These are phyloP conservation scores for Xylaria sp. DNA, from an alignment of 2,329 filamentous ascomycete species.

Conservation along the genomic window DNA sequence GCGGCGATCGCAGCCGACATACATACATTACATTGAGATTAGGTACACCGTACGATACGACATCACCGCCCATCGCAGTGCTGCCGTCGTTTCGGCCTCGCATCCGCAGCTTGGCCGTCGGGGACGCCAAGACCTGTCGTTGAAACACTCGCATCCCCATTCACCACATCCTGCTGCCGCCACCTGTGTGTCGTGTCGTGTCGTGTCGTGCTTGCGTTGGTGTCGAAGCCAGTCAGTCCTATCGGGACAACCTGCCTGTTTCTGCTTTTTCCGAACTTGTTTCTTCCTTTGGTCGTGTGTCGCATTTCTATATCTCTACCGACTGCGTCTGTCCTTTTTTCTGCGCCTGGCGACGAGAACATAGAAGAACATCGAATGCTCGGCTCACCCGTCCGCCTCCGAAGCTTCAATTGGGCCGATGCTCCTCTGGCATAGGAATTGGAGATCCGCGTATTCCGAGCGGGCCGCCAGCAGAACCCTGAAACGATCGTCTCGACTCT, in stretches of 20 bases:
- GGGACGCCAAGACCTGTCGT: conserved; percentile 41
- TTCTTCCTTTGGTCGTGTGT: conserved; percentile 20
- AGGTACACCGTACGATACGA: conserved; percentile 12
- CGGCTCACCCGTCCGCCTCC: conserved; percentile 27
- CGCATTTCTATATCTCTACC: conserved; percentile 7
- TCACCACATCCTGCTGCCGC: conserved; percentile 28
- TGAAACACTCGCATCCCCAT: conserved; percentile 41
- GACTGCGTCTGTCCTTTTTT: conserved; percentile 4
- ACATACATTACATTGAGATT: neutral
- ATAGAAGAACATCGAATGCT: conserved; percentile 34
- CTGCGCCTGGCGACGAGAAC: conserved; percentile 28
- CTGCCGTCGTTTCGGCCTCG: conserved; percentile 45
- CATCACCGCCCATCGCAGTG: conserved; percentile 32
- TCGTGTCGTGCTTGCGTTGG: conserved; percentile 22
- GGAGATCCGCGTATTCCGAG: conserved; percentile 34
- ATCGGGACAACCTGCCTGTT: conserved; percentile 9
- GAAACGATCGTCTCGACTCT: conserved; percentile 38
- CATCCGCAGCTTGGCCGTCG: conserved; percentile 38
- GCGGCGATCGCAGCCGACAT: conserved; percentile 18
- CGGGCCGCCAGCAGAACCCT: conserved; percentile 34
- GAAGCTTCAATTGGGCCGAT: conserved; percentile 37
- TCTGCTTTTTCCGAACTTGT: conserved; percentile 13
- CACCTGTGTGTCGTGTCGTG: conserved; percentile 30
- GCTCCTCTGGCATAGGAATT: conserved; percentile 24
- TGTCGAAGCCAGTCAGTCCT: conserved; percentile 33